Conservation (phyloP, 169 alveolate genomes). For the Plasmodium cynomolgi region DNA sequence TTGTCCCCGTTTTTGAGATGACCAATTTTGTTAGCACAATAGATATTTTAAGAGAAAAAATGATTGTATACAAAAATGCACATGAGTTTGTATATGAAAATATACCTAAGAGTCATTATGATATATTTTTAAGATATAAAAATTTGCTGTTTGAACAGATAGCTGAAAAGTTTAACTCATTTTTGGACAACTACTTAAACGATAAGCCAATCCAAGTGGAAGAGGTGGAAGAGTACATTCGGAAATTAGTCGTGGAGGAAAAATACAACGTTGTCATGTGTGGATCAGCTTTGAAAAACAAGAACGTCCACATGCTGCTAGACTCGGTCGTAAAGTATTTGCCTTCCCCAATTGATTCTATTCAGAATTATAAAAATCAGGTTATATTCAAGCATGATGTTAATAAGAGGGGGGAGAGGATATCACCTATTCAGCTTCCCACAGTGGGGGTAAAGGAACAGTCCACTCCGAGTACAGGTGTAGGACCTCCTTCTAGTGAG, state of each 20-base stretch:
- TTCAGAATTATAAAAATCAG: conserved; percentile 64
- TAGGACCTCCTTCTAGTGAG: background rate
- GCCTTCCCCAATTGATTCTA: conserved; percentile 89
- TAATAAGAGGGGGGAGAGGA: conserved; percentile 44
- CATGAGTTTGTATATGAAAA: conserved; percentile 67
- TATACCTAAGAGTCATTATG: conserved; percentile 39
- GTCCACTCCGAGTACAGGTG: background rate
- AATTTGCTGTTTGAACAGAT: conserved; percentile 84
- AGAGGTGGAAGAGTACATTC: conserved; percentile 85
- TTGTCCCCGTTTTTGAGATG: conserved; percentile 92
- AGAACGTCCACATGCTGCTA: conserved; percentile 80
- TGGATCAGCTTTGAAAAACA: conserved; percentile 94
- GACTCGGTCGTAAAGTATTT: conserved; percentile 86
- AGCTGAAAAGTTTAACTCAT: conserved; percentile 89
- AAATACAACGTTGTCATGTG: conserved; percentile 87
- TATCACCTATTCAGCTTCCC: background rate
- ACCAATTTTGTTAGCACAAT: conserved; percentile 89
- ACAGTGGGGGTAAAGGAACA: background rate
- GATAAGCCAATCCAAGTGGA: conserved; percentile 80
- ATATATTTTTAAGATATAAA: conserved; percentile 80
- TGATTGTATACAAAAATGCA: conserved; percentile 74
- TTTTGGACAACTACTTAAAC: conserved; percentile 89
- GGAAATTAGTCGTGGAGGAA: conserved; percentile 83
- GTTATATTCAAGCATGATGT: conserved; percentile 49
- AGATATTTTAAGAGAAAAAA: conserved; percentile 86